phyloP scores from a whole-genome alignment of 2,329 filamentous ascomycete species.

The Monilinia laxa region DNA sequence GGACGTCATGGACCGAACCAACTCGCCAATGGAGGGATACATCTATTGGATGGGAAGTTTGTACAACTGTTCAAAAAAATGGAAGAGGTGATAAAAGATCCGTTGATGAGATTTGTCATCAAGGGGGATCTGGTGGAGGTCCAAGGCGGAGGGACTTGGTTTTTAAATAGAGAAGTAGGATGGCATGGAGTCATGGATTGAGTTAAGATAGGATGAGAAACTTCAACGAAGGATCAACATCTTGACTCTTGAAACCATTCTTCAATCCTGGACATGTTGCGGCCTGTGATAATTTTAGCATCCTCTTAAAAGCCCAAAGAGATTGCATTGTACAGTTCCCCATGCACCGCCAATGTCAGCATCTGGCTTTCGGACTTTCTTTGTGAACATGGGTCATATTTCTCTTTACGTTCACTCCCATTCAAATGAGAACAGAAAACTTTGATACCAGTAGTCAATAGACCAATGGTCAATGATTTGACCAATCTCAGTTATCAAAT shows the following conservation, averaged over 20 bases:
- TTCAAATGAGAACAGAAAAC: too few relatives aligned
- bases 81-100: constrained; percentile 40
- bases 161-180: constrained; percentile 9
- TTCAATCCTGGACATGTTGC: not conserved
- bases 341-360: constrained; percentile 71
- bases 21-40: constrained; percentile 46
- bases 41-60: constrained; percentile 48
- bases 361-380: constrained; percentile 63
- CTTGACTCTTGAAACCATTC: not conserved
- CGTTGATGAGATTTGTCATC: constrained; percentile 46
- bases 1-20: constrained; percentile 45
- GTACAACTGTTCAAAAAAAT: constrained; percentile 46
- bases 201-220: not conserved
- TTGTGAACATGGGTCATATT: too few relatives aligned
- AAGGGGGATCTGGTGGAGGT: constrained; percentile 44
- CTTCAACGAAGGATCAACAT: not conserved
- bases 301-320: not conserved
- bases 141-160: constrained; percentile 30
- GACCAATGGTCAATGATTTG: too few relatives aligned
- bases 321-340: constrained; percentile 55
- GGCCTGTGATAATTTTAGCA: not conserved
- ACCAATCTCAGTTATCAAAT: too few relatives aligned
- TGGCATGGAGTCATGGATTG: constrained; percentile 14
- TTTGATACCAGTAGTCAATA: too few relatives aligned
- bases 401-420: too few relatives aligned